Evolutionary conservation across 2,329 filamentous ascomycete species (phyloP).

Genomic region (Claviceps quebecensis): DNA sequence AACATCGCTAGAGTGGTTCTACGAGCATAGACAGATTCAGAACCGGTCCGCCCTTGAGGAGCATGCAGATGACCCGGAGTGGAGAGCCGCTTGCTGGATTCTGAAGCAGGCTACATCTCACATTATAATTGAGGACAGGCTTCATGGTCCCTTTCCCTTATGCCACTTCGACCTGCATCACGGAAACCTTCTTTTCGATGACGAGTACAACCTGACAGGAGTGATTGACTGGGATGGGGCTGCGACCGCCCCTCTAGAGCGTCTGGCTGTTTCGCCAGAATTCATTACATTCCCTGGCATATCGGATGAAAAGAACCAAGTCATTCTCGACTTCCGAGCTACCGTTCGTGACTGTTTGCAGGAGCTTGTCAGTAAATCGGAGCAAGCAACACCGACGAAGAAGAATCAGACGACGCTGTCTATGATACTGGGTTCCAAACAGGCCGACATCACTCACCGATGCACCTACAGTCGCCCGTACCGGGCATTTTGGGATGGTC

Average conservation of each 20-base stretch:
- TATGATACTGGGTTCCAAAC: constrained; percentile 4
- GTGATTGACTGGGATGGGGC: constrained; percentile 2
- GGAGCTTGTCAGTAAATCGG: neutral
- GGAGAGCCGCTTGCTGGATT: constrained; percentile 4
- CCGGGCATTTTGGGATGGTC: constrained; percentile 4
- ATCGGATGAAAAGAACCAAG: constrained; percentile 2
- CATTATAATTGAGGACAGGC: constrained; percentile 4
- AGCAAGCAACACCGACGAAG: neutral
- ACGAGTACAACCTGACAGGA: constrained; percentile 3
- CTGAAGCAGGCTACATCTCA: constrained; percentile 5
- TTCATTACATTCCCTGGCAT: constrained; percentile 5
- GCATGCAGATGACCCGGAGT: constrained; percentile 3
- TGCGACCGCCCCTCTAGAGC: constrained; percentile 3
- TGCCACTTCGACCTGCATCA: constrained; percentile 5
- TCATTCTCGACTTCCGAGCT: constrained; percentile 3
- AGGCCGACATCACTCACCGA: constrained; percentile 4
- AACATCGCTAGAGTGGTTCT: constrained; percentile 6
- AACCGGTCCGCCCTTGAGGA: constrained; percentile 2
- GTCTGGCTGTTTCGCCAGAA: constrained; percentile 6
- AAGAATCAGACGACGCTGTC: constrained; percentile 2
- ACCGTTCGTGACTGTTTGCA: constrained; percentile 3
- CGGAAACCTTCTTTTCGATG: constrained; percentile 6
- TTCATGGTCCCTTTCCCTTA: constrained; percentile 5
- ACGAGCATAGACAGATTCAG: neutral
- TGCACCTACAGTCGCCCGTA: constrained; percentile 5